Percentiles rank a stretch among this genome's conserved stretches.
Evolutionary conservation across 2,329 filamentous ascomycete genomes (phyloP).

Genomic region (Aureobasidium leucospermi): DNA sequence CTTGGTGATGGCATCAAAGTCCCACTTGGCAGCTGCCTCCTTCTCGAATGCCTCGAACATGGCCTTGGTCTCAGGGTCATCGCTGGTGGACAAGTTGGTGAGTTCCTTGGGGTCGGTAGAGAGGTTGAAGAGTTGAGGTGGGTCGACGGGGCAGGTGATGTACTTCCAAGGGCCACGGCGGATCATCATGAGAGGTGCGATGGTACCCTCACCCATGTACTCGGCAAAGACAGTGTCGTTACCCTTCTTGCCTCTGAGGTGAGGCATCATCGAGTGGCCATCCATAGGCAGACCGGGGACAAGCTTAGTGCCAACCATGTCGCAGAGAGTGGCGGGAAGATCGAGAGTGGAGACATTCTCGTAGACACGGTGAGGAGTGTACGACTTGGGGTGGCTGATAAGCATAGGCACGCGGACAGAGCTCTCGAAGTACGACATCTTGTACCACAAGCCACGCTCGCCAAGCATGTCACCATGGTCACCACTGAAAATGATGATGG

Average conservation of each 20-base stretch:
- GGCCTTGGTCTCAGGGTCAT: constrained; percentile 32
- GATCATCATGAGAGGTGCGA: constrained; percentile 91
- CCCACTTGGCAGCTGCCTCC: constrained; percentile 71
- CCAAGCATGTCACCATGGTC: constrained; percentile 96
- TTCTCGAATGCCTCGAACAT: constrained; percentile 56
- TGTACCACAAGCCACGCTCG: constrained; percentile 89
- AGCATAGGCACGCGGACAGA: constrained; percentile 85
- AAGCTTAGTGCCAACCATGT: constrained; percentile 66
- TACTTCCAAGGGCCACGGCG: constrained; percentile 86
- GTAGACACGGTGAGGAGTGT: constrained; percentile 65
- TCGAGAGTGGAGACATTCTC: constrained; percentile 89
- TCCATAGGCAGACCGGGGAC: constrained; percentile 73
- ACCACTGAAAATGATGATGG: constrained; percentile 84
- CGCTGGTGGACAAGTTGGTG: constrained; percentile 55
- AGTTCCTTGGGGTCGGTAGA: constrained; percentile 67
- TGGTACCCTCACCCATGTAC: constrained; percentile 88
- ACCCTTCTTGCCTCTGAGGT: constrained; percentile 58
- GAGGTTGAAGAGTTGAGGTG: constrained; percentile 78
- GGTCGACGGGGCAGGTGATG: constrained; percentile 75
- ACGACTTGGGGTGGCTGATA: constrained; percentile 70
- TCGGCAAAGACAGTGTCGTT: constrained; percentile 89
- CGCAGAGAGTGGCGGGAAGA: constrained; percentile 80
- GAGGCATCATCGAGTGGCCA: constrained; percentile 72
- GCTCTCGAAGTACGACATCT: constrained; percentile 94
- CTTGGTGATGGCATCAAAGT: constrained; percentile 68